Conservation (phyloP, 805 yeast species). For the Candida tammaniensis region DNA sequence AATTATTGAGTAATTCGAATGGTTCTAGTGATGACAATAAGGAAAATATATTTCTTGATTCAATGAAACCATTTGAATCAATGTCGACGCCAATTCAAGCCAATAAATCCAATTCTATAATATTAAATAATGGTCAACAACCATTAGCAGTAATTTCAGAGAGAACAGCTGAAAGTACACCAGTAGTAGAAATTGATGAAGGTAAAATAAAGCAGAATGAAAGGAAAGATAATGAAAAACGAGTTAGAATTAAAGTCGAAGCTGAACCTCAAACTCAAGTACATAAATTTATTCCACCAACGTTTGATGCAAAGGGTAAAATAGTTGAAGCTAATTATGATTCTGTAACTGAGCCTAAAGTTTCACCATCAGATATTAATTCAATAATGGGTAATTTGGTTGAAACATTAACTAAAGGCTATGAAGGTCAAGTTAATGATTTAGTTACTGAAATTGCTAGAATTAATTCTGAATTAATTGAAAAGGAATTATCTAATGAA, state of each 20-base stretch:
- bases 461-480: constrained; percentile 49
- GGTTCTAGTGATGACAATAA: constrained; percentile 37
- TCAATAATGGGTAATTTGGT: constrained; percentile 41
- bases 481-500: constrained; percentile 46
- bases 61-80: constrained; percentile 21
- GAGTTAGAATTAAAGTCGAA: background rate
- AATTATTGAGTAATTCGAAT: constrained; percentile 12
- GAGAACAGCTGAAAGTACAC: constrained; percentile 28
- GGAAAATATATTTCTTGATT: constrained; percentile 44
- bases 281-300: constrained; percentile 33
- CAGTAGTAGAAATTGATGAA: constrained; percentile 11
- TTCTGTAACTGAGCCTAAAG: constrained; percentile 19
- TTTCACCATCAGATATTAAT: constrained; percentile 32
- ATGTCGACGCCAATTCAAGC: constrained; percentile 32
- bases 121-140: constrained; percentile 14
- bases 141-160: constrained; percentile 33
- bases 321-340: constrained; percentile 18
- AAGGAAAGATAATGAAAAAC: constrained; percentile 4
- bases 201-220: background rate
- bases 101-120: constrained; percentile 11
- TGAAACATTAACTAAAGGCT: constrained; percentile 51
- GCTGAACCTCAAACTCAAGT: constrained; percentile 8
- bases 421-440: constrained; percentile 50
- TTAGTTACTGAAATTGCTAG: constrained; percentile 32
- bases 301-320: constrained; percentile 29